Percentiles rank a stretch among this genome's conserved stretches.
These are phyloP conservation scores for Penicillium canariense DNA, from an alignment of 495 filamentous ascomycete genomes.

Conservation along the genomic window DNA sequence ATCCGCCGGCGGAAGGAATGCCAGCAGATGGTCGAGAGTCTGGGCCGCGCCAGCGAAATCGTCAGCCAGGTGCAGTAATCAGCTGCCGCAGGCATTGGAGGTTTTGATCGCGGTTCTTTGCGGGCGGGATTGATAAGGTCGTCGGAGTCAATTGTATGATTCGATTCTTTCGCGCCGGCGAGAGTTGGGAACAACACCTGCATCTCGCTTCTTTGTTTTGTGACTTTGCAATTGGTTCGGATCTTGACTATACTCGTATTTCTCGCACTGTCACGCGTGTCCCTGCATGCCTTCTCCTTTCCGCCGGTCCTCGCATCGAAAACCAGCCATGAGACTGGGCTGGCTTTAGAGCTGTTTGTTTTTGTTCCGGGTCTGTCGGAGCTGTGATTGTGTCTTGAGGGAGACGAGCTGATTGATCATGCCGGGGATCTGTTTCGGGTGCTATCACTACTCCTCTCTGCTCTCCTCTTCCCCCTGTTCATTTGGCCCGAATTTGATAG, in stretches of 20 bases:
- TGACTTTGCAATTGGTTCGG: constrained; percentile 18
- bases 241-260: constrained; percentile 21
- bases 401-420: not conserved
- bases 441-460: not conserved
- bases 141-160: constrained; percentile 20
- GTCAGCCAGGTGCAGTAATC: constrained; percentile 90
- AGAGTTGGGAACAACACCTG: constrained; percentile 14
- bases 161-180: constrained; percentile 18
- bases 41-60: constrained; percentile 88
- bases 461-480: not conserved
- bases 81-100: not conserved
- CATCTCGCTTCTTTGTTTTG: constrained; percentile 11
- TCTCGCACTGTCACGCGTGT: constrained; percentile 2
- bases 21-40: constrained; percentile 96
- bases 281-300: not conserved
- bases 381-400: not conserved
- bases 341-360: constrained; percentile 6
- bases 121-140: not conserved
- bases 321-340: not conserved
- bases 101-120: not conserved
- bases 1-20: constrained; percentile 94
- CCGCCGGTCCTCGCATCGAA: not conserved
- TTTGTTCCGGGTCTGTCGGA: not conserved
- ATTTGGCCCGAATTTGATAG: constrained; percentile 26
- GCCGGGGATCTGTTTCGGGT: too few species aligned